A percentile compares a stretch with the other conserved stretches of the same genome.
phyloP scores from a whole-genome alignment of 345 rosid species.

The Limnanthes douglasii region DNA sequence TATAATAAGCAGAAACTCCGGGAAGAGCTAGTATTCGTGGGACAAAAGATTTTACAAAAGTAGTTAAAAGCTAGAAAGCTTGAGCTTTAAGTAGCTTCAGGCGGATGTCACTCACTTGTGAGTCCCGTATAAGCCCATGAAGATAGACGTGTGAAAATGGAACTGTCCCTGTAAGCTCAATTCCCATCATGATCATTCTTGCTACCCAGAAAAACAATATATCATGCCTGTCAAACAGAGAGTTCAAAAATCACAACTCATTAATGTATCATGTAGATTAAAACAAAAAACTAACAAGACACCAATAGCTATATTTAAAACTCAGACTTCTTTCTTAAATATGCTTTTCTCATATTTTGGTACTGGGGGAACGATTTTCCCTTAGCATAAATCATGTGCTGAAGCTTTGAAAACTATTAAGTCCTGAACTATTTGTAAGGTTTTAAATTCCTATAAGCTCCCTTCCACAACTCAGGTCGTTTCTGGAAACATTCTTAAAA shows the following conservation, averaged over 20 bases:
- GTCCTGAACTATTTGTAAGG: too few species aligned
- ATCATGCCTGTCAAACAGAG: constrained; percentile 74
- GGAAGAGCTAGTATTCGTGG: neutral
- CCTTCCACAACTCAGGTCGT: too few species aligned
- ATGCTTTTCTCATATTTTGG: too few species aligned
- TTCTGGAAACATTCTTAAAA: too few species aligned
- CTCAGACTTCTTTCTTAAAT: too few species aligned
- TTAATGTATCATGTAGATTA: constrained; percentile 1
- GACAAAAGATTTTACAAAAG: neutral
- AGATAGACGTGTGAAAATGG: constrained; percentile 87
- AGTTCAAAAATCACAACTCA: constrained; percentile 5
- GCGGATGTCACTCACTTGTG: constrained; percentile 42
- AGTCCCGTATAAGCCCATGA: constrained; percentile 90
- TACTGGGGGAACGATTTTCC: too few species aligned
- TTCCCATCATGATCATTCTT: constrained; percentile 99
- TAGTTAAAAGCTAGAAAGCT: neutral
- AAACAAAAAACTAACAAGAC: neutral
- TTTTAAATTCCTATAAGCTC: too few species aligned
- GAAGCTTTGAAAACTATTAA: too few species aligned
- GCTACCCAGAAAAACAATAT: constrained; percentile 99
- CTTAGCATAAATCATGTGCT: too few species aligned
- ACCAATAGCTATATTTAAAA: neutral
- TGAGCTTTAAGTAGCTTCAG: neutral
- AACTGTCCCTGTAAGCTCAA: constrained; percentile 88
- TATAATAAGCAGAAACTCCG: neutral